These are phyloP conservation scores for Wickerhamomyces strasburgensis DNA, from an alignment of 805 yeast species.

Conservation along the genomic window DNA sequence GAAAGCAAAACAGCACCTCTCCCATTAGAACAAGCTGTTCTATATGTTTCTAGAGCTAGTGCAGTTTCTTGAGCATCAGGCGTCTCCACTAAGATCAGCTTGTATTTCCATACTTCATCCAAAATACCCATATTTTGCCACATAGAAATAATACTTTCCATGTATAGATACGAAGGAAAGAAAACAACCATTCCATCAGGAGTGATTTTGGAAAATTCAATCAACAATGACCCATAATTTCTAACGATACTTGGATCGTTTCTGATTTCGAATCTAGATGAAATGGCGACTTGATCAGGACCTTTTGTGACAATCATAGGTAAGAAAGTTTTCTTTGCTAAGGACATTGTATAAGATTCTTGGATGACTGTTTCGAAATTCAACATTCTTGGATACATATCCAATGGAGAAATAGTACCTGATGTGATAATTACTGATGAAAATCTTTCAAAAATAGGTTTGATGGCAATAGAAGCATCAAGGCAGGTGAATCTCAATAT, in stretches of 20 bases:
- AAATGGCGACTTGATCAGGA: constrained; percentile 94
- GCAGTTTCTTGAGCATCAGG: constrained; percentile 99
- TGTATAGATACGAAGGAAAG: constrained; percentile 93
- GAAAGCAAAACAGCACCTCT: constrained; percentile 94
- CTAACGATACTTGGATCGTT: constrained; percentile 98
- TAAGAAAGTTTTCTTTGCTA: constrained; percentile 84
- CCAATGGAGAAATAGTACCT: constrained; percentile 97
- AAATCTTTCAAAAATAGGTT: constrained; percentile 92
- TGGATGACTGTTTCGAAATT: constrained; percentile 91
- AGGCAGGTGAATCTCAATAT: constrained; percentile 87
- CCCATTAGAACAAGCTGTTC: constrained; percentile 96
- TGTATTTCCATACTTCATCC: constrained; percentile 98
- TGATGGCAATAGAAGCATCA: constrained; percentile 97
- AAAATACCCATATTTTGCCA: constrained; percentile 99
- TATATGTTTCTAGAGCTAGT: constrained; percentile 87
- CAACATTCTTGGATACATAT: constrained; percentile 97
- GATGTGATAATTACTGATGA: constrained; percentile 92
- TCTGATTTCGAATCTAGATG: constrained; percentile 93
- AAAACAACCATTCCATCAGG: constrained; percentile 98
- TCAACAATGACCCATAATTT: constrained; percentile 87
- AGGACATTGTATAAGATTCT: constrained; percentile 93
- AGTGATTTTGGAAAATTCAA: constrained; percentile 90
- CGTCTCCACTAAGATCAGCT: constrained; percentile 90
- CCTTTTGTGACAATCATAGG: constrained; percentile 98
- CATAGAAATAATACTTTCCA: constrained; percentile 97